phyloP scores from a whole-genome alignment of 768 basidiomycete species.

The Boletus barrowsii region DNA sequence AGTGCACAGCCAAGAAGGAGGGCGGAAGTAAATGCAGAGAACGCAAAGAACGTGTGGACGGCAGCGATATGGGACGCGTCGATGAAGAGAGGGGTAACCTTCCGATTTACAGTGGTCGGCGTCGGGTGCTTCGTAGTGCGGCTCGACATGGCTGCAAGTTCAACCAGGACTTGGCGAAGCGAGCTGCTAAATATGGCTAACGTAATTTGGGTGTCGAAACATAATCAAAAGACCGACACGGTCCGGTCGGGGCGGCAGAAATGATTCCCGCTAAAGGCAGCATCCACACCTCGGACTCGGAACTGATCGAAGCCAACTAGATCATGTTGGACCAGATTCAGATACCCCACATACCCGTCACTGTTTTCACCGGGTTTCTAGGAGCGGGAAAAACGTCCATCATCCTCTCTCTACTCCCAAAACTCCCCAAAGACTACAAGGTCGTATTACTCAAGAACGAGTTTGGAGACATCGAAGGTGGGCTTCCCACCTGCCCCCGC shows the following conservation, averaged over 20 bases:
- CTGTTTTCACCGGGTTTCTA: constrained; percentile 93
- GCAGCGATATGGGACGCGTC: constrained; percentile 56
- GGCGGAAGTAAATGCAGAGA: constrained; percentile 61
- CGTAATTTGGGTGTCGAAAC: too few species aligned
- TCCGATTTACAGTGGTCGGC: constrained; percentile 1
- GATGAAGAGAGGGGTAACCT: constrained; percentile 24
- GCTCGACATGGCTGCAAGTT: constrained; percentile 14
- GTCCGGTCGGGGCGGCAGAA: too few species aligned
- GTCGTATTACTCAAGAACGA: constrained; percentile 94
- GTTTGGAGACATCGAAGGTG: constrained; percentile 91
- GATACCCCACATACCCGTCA: constrained; percentile 64
- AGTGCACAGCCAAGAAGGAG: constrained; percentile 60
- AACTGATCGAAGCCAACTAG: not conserved
- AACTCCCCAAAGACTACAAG: constrained; percentile 81
- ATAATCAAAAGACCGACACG: too few species aligned
- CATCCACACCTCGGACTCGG: too few species aligned
- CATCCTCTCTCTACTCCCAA: constrained; percentile 79
- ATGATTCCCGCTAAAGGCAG: too few species aligned
- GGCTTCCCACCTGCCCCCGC: not conserved
- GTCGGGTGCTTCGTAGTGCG: constrained; percentile 11
- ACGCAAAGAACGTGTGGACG: constrained; percentile 64
- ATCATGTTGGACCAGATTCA: constrained; percentile 10
- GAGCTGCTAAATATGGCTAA: too few species aligned
- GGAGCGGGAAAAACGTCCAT: constrained; percentile 79
- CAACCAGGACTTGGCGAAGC: too few species aligned